Evolutionary conservation across 352 stramenopile genomes (phyloP).

Genomic region (Phytophthora hibernalis): DNA sequence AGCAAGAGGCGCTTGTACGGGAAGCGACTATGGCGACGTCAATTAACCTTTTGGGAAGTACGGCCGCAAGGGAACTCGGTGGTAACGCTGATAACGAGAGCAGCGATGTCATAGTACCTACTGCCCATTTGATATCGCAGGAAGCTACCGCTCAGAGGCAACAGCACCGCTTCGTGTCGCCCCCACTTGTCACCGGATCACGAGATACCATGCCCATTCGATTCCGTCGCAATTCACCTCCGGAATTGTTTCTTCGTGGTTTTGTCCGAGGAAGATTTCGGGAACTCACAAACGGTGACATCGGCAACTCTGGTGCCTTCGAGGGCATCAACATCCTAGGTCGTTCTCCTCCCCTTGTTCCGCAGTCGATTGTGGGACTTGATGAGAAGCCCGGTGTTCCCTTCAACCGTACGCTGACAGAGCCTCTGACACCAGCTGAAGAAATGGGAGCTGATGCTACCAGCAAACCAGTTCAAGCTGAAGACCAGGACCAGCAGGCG

Average conservation of each 20-base stretch:
- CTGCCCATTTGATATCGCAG: conserved; percentile 7
- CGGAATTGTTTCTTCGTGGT: conserved; percentile 63
- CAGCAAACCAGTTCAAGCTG: conserved; percentile 3
- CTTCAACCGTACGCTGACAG: conserved; percentile 29
- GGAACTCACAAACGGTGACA: conserved; percentile 30
- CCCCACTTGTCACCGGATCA: conserved; percentile 57
- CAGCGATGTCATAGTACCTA: conserved; percentile 1
- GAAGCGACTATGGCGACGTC: conserved; percentile 34
- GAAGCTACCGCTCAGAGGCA: conserved; percentile 11
- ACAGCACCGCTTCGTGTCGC: conserved; percentile 53
- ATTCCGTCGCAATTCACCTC: conserved; percentile 70
- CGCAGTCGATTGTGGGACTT: conserved; percentile 19
- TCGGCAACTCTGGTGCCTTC: conserved; percentile 11
- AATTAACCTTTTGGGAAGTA: conserved; percentile 3
- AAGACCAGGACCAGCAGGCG: conserved; percentile 14
- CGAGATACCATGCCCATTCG: conserved; percentile 40
- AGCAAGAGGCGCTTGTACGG: conserved; percentile 32
- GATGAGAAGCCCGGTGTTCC: conserved; percentile 19
- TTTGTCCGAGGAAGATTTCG: conserved; percentile 50
- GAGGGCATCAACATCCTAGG: conserved; percentile 53
- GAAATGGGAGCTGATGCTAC: conserved; percentile 5
- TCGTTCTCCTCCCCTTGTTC: conserved; percentile 36
- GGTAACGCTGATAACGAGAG: conserved; percentile 4
- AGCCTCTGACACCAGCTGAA: conserved; percentile 11
- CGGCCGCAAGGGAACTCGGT: background rate